Evolutionary conservation across 805 yeast genomes (phyloP), one percentile per base, ranked within the genome.

Genomic region (Wickerhamiella azymoides): DNA sequence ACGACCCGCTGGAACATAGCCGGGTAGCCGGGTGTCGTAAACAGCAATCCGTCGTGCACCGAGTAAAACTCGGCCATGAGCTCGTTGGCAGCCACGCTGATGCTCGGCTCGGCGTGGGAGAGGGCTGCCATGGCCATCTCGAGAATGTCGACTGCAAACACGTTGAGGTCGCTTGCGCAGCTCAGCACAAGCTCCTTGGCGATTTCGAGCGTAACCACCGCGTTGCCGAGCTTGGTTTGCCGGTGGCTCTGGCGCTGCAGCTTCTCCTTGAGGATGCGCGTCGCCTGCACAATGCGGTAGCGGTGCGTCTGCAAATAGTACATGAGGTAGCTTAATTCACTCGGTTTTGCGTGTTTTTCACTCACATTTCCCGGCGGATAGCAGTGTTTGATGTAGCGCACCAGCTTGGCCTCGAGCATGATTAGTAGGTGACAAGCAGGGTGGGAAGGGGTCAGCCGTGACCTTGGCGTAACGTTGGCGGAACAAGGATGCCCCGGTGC

Each of bases 221-320:
- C 71, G 57, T 89, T 88, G 2, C 96, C 96, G 11, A 79, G 64
- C 36, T 84, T 63, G 47, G 71, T 75, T n/a, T 42, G 45, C 39
- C 76, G 74, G 45, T 71, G 64, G 19, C 76, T 68, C 60, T 86
- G 96, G 4, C 69, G 54, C 11, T 58, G 57, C 25, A 89, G 76
- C 59, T 77, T 79, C 54, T 71, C 74, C 43, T 72, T 71, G 44
- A 89, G 62, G 59, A 79, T 84, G 5, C 67, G 65, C 19, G 85
- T 81, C 17, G 89, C 95, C 57, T 89, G 89, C 54, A 84, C 92
- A 51, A 92, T 69, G 61, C 92, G 89, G 27, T 85, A 80, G 46
- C 96, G 71, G 55, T 96, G 71, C 3, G 96, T 80, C 36, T 93
- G 79, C 17, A 94, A 95, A 61, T 89, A 89, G 67, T 82, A 89